Base-by-base conservation (phyloP, 768 basidiomycete species). In the Trichaptum fuscoviolaceum region DNA sequence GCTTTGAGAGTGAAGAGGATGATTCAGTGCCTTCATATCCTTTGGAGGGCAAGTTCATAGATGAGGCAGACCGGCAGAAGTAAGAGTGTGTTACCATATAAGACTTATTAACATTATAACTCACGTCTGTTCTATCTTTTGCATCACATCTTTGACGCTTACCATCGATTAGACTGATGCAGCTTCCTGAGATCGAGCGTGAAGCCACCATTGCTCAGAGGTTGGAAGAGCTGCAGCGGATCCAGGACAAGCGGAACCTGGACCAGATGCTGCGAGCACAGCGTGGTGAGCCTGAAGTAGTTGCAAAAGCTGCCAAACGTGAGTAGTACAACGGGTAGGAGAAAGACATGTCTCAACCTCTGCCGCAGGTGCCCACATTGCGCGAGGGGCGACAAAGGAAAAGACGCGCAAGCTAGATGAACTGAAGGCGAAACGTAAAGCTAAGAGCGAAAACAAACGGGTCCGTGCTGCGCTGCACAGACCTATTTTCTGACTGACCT, bases 11-110 rank as follows among this genome's bases (percentile, higher is more conserved):
- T 67, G 90, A 91, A 70, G 85, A 84, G 65, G 84, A 83, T 34
- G 70, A 73, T 36, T 82, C 81, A 5, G 73, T 75, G 15, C 89
- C 93, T 70, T 88, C 88, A 3, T 99, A 93, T 74, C 96, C 95
- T 0, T 79, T 97, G 15, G 96, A 99, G 71, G 95, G 93, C 63
- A 93, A 93, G 76, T 99, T 92, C 73, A 84, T 84, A 67, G 89
- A 97, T 72, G 93, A 94, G 71, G 83, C 80, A 15, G 96, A 98
- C 76, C 85, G 90, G 72, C 84, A 89, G 69, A 79, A 82, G 96
- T 96, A 79, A 79, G 91, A 81, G 65, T 68, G 52, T 36, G 57
- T 52, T 61, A 59, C 59, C 65, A 62, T 70, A 26, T 64, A 30
- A 35, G 58, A 64, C 26, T 1, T 35, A 4, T 59, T 59, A 34